Base-by-base conservation (phyloP, 805 yeast species). In the Lipomyces japonicus region DNA sequence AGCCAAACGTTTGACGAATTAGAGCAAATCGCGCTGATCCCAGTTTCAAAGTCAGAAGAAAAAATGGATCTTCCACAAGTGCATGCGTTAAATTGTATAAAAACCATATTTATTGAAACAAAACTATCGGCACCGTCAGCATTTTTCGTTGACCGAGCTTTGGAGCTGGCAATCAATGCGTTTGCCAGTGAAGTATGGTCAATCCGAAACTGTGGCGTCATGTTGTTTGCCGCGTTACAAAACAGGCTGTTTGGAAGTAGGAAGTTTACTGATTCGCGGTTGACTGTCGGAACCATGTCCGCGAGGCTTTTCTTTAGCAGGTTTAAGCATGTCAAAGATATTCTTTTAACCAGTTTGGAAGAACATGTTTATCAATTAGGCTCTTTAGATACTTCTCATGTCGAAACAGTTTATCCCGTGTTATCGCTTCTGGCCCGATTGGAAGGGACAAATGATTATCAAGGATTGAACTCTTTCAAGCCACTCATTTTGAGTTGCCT, bases 61-160 rank as follows among this genome's bases (percentile, higher is more conserved):
- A 82, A 77, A 49, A 74, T 79, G 54, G 95, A 86, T 62, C 72
- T 89, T 14, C 93, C 97, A 0, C 97, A 90, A 63, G 96, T 91
- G 0, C 95, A 91, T 68, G 97, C 97, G 0, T 81, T 87, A 63
- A 91, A 91, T 63, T 84, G 95, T 63, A 77, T 93, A 49, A 80
- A 78, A 55, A 82, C 82, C 1, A 72, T 91, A 1, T 82, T 89
- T 57, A 76, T 76, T 21, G 97, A 90, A 50, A 74, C 90, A 0
- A 70, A 76, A 21, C 68, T 93, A n/a, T 70, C 87, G 0, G 74
- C 70, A 1, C 66, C 70, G 1, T 75, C 85, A 9, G 65, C 76
- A 0, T 66, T 68, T 3, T 81, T 71, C 62, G 72, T 82, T 6
- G 81, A 81, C 50, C 66, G 68, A 9, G 84, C 86, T 0, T 68